Evolutionary conservation across 75 land plant genomes (phyloP), one percentile per base, ranked within the genome.

Genomic region (Cryptomeria japonica): DNA sequence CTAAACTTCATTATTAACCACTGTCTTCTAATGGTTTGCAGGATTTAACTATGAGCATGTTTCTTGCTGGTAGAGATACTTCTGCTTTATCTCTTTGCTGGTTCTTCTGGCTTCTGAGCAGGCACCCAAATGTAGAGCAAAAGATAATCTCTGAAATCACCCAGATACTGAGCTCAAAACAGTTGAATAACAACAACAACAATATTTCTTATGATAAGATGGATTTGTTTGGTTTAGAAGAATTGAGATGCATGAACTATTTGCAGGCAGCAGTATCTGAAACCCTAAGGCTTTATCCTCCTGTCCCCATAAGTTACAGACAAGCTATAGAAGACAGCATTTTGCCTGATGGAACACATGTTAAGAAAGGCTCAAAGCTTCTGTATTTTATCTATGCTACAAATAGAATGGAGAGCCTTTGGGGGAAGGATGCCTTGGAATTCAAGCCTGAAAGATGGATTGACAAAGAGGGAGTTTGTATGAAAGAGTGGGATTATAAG

Each of bases 361-460:
- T 47, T 47, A 47, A 47, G 51, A 47, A 47, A 47, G 51, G 51
- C 51, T 47, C 92, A 36, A 64, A 92, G 42, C 89, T 95, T 1
- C 46, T 93, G 41, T 93, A 91, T 91, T 86, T 53, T 42, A 91
- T 93, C 14, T 95, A 90, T 84, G 89, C 96, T 1, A 95, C 95
- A 95, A 96, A 87, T 38, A 86, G 98, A 61, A 93, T 92, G 93
- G 93, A 94, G 90, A 75, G 89, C 41, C 91, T 96, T 41, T 96
- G 98, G 98, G 96, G 98, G 38, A 80, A 83, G 53, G 96, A 96
- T 70, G 94, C 95, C 91, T n/a, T 32, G 85, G 93, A 93, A 87
- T 96, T 93, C 89, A 88, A 86, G 87, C 98, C 98, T 36, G 96
- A 95, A 94, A 84, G 98, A 83, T 96, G 98, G 98, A 64, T 96